Evolutionary conservation across 2,329 filamentous ascomycete species (phyloP).

Genomic region (Fonsecaea pugnacius): DNA sequence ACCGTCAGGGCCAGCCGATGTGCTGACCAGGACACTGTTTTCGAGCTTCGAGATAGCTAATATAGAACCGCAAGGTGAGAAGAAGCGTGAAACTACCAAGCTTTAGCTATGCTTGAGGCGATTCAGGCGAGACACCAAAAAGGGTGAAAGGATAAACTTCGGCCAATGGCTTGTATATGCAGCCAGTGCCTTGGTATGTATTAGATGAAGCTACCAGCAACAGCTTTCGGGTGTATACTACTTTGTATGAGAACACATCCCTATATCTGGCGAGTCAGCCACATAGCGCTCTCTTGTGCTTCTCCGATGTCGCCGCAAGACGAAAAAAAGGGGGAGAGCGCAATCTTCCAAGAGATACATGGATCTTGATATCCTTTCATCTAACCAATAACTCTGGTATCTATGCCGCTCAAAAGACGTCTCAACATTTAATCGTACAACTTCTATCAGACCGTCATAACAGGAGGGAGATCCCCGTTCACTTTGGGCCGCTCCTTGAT

Average conservation of each 20-base stretch:
- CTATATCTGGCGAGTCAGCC: too few relatives aligned
- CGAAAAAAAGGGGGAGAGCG: not conserved
- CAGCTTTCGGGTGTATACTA: too few relatives aligned
- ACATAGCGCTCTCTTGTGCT: not conserved
- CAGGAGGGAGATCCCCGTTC: not conserved
- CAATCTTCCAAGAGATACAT: not conserved
- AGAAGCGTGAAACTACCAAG: not conserved
- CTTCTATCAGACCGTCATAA: not conserved
- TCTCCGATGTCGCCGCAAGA: not conserved
- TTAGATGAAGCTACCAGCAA: too few relatives aligned
- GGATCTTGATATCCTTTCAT: not conserved
- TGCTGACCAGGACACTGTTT: too few relatives aligned
- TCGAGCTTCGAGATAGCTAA: too few relatives aligned
- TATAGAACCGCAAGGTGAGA: not conserved
- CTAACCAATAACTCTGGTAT: not conserved
- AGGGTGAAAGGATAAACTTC: not conserved
- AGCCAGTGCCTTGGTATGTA: too few relatives aligned
- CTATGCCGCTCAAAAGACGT: not conserved
- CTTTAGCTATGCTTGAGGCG: not conserved
- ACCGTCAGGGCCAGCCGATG: too few relatives aligned
- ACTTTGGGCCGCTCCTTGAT: slow-evolving; percentile 4
- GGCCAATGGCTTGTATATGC: not conserved
- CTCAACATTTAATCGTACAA: not conserved
- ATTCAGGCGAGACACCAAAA: not conserved
- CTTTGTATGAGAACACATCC: too few relatives aligned